Conservation (phyloP, 768 basidiomycete species). For the Termitomyces sp. region DNA sequence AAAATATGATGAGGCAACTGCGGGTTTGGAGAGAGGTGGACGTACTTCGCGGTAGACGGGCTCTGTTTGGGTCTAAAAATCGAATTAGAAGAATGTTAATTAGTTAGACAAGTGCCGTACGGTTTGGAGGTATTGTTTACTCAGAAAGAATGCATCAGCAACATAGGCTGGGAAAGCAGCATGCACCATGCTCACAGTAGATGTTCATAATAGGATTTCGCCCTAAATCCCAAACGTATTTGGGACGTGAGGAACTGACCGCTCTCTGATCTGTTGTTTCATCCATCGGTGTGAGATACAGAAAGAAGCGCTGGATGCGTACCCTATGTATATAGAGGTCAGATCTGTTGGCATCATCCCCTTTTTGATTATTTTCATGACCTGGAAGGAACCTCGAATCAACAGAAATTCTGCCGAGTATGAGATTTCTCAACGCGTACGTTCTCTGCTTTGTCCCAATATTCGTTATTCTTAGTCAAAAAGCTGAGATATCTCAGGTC, state of each 20-base stretch:
- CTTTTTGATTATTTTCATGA: slow-evolving; percentile 64
- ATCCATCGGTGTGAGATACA: neutral
- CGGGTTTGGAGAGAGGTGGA: neutral
- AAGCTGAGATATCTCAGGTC: slow-evolving; percentile 83
- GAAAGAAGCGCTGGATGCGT: neutral
- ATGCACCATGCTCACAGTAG: slow-evolving; percentile 46
- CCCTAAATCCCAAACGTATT: slow-evolving; percentile 89
- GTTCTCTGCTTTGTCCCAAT: slow-evolving; percentile 80
- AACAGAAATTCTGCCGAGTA: neutral
- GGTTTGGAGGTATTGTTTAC: slow-evolving; percentile 84
- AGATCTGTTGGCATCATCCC: slow-evolving; percentile 62
- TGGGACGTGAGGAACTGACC: slow-evolving; percentile 56
- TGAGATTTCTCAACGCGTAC: slow-evolving; percentile 26
- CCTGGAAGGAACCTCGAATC: slow-evolving; percentile 20
- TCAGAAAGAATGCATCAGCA: slow-evolving; percentile 12
- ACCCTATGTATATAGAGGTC: slow-evolving; percentile 85
- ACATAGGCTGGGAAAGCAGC: neutral
- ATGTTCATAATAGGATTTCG: slow-evolving; percentile 94
- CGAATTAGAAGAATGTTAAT: neutral
- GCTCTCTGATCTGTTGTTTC: slow-evolving; percentile 26
- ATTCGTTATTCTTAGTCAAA: slow-evolving; percentile 70
- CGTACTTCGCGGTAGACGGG: slow-evolving; percentile 66
- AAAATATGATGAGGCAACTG: neutral
- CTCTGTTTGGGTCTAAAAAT: slow-evolving; percentile 64
- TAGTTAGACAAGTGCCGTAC: slow-evolving; percentile 25